These are phyloP conservation scores for Candida gorgasii DNA, from an alignment of 805 yeast genomes.

Conservation along the genomic window DNA sequence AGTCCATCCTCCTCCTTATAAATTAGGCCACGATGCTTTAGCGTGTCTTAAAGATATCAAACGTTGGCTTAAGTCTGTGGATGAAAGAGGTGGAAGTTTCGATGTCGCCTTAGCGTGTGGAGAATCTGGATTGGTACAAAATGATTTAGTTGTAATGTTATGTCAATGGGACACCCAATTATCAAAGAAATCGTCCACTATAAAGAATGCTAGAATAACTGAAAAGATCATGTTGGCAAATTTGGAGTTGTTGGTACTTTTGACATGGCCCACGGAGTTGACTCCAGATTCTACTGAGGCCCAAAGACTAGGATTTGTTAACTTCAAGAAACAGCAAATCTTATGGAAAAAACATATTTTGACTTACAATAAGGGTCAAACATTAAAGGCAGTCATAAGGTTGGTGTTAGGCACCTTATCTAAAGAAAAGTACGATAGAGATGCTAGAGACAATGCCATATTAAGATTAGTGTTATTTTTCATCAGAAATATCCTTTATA, in stretches of 20 bases:
- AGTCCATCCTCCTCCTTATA: constrained; percentile 55
- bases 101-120: constrained; percentile 89
- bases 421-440: constrained; percentile 54
- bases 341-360: constrained; percentile 70
- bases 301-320: constrained; percentile 58
- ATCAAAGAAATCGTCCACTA: constrained; percentile 21
- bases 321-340: constrained; percentile 65
- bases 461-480: constrained; percentile 71
- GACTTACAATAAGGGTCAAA: constrained; percentile 55
- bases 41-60: constrained; percentile 87
- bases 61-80: constrained; percentile 83
- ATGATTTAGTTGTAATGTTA: constrained; percentile 74
- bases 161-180: constrained; percentile 64
- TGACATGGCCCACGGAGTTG: constrained; percentile 85
- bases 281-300: constrained; percentile 55
- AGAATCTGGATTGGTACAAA: constrained; percentile 68
- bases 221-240: constrained; percentile 71
- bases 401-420: constrained; percentile 64
- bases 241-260: constrained; percentile 75
- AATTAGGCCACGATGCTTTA: constrained; percentile 82
- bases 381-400: constrained; percentile 68
- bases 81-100: constrained; percentile 66
- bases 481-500: constrained; percentile 74
- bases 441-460: constrained; percentile 69
- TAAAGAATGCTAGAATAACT: constrained; percentile 30